Evolutionary conservation across 2,329 filamentous ascomycete genomes (phyloP), one percentile per base, ranked within the genome.

Genomic region (Aspergillus sp.): DNA sequence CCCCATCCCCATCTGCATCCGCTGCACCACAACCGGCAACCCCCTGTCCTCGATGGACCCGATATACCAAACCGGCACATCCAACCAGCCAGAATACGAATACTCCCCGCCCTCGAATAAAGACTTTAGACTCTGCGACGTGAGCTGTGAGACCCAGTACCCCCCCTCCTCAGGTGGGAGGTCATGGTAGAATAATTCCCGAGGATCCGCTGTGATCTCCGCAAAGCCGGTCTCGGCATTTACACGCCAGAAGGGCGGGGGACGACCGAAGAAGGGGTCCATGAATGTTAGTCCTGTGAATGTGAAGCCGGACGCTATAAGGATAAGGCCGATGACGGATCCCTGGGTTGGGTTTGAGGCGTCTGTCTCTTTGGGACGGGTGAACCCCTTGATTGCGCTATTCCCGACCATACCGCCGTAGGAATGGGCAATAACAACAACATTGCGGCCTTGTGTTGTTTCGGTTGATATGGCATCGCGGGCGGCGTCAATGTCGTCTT

Each of bases 171-270:
- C 73, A 0, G 60, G 64, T 0, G 79, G 71, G 0, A 83, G 57
- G 64, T 84, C 81, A 58, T 83, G 79, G 57, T 83, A 84, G 56
- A 83, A 79, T 2, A 82, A 60, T 5, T 80, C 68, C 2, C 6
- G 72, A 61, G 0, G 77, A n/a, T 12, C 22, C 22, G 7, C 64
- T 15, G 72, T 65, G 4, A 83, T 54, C 1, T 75, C 73, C 1
- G 76, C 77, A 42, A 73, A 76, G 4, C 80, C 80, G 0, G 72
- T 79, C 19, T 71, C 69, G 1, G 60, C 63, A 48, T 81, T 74
- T 0, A 71, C 64, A 0, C 67, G 65, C 77, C 78, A 82, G 1
- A 59, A 56, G 0, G 80, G 79, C 0, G 78, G 78, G 0, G 79
- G 78, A 12, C 64, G 68, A 20, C 78, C 79, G 17, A 74, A 70